Conservation (phyloP, 257 asterid species). For the Dorcoceras hygrometricum region DNA sequence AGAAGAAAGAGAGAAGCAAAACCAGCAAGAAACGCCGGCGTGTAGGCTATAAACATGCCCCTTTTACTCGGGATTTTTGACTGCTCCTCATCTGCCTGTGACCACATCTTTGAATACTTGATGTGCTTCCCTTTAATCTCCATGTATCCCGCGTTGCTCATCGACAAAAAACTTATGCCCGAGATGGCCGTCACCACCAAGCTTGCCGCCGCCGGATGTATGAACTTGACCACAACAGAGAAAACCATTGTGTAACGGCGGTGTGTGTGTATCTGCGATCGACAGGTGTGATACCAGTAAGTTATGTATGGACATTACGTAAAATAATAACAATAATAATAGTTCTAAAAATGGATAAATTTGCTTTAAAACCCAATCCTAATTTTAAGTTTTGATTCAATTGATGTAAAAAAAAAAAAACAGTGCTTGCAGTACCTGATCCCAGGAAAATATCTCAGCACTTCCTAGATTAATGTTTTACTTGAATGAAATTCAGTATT, state of each 20-base stretch:
- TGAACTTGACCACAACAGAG: conserved; percentile 24
- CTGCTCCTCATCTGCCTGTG: not conserved
- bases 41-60: conserved; percentile 61
- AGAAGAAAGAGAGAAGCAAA: conserved; percentile 44
- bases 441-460: too few species aligned
- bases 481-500: too few species aligned
- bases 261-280: too few species aligned
- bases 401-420: too few species aligned
- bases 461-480: too few species aligned
- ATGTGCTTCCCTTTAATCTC: conserved; percentile 46
- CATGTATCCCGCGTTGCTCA: conserved; percentile 43
- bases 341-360: too few species aligned
- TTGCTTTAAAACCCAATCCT: too few species aligned
- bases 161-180: conserved; percentile 28
- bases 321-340: too few species aligned
- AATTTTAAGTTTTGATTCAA: too few species aligned
- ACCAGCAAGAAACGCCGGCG: conserved; percentile 61
- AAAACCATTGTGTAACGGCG: conserved; percentile 22
- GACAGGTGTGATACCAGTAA: too few species aligned
- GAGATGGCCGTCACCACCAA: conserved; percentile 36
- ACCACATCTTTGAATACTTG: conserved; percentile 56
- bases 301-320: too few species aligned
- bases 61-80: conserved; percentile 31
- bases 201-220: conserved; percentile 44
- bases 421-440: too few species aligned